Percentiles rank a stretch among this genome's conserved stretches.
Evolutionary conservation across 2,329 filamentous ascomycete species (phyloP).

Genomic region (Fusarium odoratissimum): DNA sequence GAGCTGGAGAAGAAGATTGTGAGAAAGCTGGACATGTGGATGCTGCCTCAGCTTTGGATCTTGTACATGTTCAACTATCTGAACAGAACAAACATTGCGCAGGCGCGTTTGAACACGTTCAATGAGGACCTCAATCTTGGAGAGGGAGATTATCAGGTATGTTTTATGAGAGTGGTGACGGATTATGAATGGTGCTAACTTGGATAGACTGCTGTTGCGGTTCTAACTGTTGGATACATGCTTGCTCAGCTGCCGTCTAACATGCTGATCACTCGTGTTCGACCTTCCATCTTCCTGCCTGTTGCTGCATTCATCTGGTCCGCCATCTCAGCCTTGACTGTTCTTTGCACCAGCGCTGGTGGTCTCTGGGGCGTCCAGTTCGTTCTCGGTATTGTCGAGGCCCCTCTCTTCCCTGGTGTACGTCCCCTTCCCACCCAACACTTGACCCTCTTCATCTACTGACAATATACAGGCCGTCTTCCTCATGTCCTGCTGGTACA

Average conservation of each 20-base stretch:
- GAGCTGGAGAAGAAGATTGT: slow-evolving; percentile 38
- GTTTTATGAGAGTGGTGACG: accelerated
- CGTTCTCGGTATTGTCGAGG: slow-evolving; percentile 30
- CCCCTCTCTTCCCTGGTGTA: slow-evolving; percentile 35
- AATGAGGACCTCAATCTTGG: slow-evolving; percentile 35
- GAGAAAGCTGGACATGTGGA: slow-evolving; percentile 23
- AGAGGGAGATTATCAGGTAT: slow-evolving; percentile 33
- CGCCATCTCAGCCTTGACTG: slow-evolving; percentile 25
- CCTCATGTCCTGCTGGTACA: slow-evolving; percentile 69
- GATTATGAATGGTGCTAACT: not conserved
- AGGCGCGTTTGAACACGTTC: slow-evolving; percentile 30
- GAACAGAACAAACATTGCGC: slow-evolving; percentile 36
- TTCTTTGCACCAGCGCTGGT: slow-evolving; percentile 23
- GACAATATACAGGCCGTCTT: slow-evolving; percentile 8
- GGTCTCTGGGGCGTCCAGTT: slow-evolving; percentile 31
- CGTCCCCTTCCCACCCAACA: accelerated
- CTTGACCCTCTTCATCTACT: accelerated
- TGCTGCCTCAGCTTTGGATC: slow-evolving; percentile 39
- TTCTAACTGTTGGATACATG: slow-evolving; percentile 35
- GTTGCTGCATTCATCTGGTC: slow-evolving; percentile 30
- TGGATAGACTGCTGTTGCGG: slow-evolving; percentile 26
- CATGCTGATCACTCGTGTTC: slow-evolving; percentile 33
- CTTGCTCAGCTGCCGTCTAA: slow-evolving; percentile 33
- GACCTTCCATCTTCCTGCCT: slow-evolving; percentile 23
- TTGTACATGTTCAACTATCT: slow-evolving; percentile 41